Base-by-base conservation (phyloP, 345 rosid genomes). In the Lumnitzera racemosa region DNA sequence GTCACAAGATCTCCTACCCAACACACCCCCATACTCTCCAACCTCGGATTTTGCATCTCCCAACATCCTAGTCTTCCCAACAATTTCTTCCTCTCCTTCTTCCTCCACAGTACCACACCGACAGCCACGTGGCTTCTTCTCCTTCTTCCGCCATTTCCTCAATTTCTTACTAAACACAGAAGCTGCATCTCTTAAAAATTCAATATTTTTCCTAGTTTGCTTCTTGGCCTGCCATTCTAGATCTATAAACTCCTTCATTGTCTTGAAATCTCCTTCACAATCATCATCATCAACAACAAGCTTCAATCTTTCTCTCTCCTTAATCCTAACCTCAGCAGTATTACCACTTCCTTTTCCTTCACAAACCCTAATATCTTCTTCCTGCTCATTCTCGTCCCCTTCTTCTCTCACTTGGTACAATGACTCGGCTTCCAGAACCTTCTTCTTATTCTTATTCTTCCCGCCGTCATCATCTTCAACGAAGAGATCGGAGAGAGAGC, bases 181-280 rank as follows among this genome's bases (percentile, higher is more conserved):
- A 7, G 86, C 86, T 11, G 78, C 83, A 20, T 75, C 73, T 80
- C 80, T 56, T 51, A 83, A 69, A 16, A 74, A 81, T 17, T 76
- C 78, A 12, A 76, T 73, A 47, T 80, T 82, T 58, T 62, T 80
- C 24, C 71, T 76, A 1, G 77, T 74, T 23, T 68, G 67, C 72
- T 76, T 86, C 78, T 75, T 86, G 49, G 68, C 66, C 62, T 77
- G 72, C 51, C 71, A 69, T 56, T 87, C 88, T 50, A 87, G 83
- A 81, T 87, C 90, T 77, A 87, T 84, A n/a, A 82, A 80, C 69
- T 87, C 95, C 71, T 84, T 84, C 88, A 87, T 82, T 29, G 90
- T 73, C 83, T 74, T 81, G 11, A 66, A 47, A 67, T 87, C 67
- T 15, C 61, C 84, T 17, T 65, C 73, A 41, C 74, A 70, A 53